Percentiles rank a stretch among this genome's conserved stretches.
These are phyloP conservation scores for Zangia roseola DNA, from an alignment of 768 basidiomycete genomes.

Conservation along the genomic window DNA sequence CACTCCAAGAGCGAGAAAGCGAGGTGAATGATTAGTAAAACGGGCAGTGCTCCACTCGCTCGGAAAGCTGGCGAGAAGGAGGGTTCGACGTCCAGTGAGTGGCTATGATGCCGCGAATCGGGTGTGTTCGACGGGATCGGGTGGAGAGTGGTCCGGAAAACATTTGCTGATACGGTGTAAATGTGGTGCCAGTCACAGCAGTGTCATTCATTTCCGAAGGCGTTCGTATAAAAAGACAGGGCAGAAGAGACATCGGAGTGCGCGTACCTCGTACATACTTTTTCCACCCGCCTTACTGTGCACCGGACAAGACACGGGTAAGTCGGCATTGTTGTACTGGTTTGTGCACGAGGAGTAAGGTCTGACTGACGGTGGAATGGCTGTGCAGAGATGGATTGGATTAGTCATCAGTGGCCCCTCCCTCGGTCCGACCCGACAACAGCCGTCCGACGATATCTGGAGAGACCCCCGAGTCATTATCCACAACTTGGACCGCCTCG, in stretches of 20 bases:
- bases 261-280: slow-evolving; percentile 25
- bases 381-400: slow-evolving; percentile 31
- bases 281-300: slow-evolving; percentile 7
- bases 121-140: slow-evolving; percentile 33
- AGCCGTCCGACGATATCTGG: slow-evolving; percentile 34
- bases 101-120: slow-evolving; percentile 30
- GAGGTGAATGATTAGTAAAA: slow-evolving; percentile 29
- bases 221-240: slow-evolving; percentile 29
- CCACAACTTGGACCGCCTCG: slow-evolving; percentile 14
- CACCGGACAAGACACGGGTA: slow-evolving; percentile 12
- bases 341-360: slow-evolving; percentile 15
- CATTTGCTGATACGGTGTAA: slow-evolving; percentile 20
- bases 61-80: slow-evolving; percentile 17
- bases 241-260: slow-evolving; percentile 10
- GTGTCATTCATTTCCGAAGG: slow-evolving; percentile 36
- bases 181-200: slow-evolving; percentile 26
- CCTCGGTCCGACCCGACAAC: slow-evolving; percentile 38
- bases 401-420: slow-evolving; percentile 33
- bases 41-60: slow-evolving; percentile 28
- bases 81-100: slow-evolving; percentile 15
- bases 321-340: slow-evolving; percentile 17
- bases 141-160: slow-evolving; percentile 29
- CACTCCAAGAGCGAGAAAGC: slow-evolving; percentile 20
- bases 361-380: slow-evolving; percentile 21
- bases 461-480: slow-evolving; percentile 23